Base-by-base conservation (phyloP, 2,329 filamentous ascomycete species). In the Colletotrichum tanaceti region DNA sequence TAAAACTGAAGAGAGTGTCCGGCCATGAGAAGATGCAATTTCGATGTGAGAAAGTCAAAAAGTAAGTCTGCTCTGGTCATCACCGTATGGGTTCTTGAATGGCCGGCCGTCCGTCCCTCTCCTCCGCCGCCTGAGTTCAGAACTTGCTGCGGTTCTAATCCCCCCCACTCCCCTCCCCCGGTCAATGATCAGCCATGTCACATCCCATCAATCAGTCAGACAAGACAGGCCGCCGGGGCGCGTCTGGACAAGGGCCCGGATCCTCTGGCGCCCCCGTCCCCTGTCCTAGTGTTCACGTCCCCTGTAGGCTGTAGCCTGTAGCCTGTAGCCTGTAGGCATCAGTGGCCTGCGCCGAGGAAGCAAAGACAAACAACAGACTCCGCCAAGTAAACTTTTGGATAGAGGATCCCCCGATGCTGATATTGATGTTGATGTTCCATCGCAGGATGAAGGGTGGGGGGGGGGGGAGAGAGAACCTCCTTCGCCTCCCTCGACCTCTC, bases 1-100 rank as follows among this genome's bases (percentile, higher is more conserved):
- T 32, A 32, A 44, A 44, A 52, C 43, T 41, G 39, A 24, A 57
- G 38, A 53, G 44, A 63, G 50, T 24, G n/a, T n/a, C 46, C 28
- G 63, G 22, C 22, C 16, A 66, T 22, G 22, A 41, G 14, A 49
- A 24, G 5, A n/a, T 43, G 44, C 62, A 57, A 63, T 57, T 39
- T n/a, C 64, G 11, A 24, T 39, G 28, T 38, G 24, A 43, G 16
- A 58, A 63, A 63, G 64, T 53, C 44, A 58, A 63, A 58, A n/a
- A n/a, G 32, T 20, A 9, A 2, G 32, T 11, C 18, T n/a, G n/a
- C n/a, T n/a, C n/a, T n/a, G n/a, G n/a, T n/a, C n/a, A n/a, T n/a
- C n/a, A n/a, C n/a, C n/a, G n/a, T n/a, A n/a, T n/a, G n/a, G n/a
- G n/a, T n/a, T n/a, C n/a, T 13, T 9, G 24, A 20, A n/a, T 24